Evolutionary conservation across 176 grass and related monocot genomes (phyloP).

Genomic region (Triticum aestivum): DNA sequence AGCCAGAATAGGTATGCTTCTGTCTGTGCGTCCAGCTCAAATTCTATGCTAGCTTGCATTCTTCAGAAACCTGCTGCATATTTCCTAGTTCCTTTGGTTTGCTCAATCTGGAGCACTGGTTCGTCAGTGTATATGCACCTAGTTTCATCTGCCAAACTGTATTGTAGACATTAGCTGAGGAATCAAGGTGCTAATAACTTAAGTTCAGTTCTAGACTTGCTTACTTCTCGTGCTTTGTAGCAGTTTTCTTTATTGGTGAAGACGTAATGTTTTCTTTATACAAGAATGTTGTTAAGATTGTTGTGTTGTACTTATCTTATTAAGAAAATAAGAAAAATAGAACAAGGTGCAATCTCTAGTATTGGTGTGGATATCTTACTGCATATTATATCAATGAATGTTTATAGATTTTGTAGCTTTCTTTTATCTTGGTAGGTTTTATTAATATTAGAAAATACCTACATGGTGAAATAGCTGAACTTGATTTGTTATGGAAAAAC

Average conservation of each 20-base stretch:
- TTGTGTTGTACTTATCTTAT: neutral
- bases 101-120: neutral
- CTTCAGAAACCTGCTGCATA: neutral
- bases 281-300: neutral
- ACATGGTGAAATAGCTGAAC: neutral
- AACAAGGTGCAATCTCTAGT: neutral
- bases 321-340: neutral
- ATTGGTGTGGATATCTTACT: neutral
- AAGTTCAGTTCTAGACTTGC: neutral
- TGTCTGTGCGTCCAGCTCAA: neutral
- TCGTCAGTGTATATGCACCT: neutral
- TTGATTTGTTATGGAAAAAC: neutral
- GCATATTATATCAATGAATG: neutral
- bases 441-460: neutral
- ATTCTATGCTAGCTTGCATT: neutral
- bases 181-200: neutral
- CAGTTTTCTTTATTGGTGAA: neutral
- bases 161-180: neutral
- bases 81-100: neutral
- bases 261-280: neutral
- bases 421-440: neutral
- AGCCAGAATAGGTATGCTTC: conserved; percentile 55
- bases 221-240: neutral
- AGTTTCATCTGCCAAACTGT: conserved; percentile 1
- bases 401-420: neutral